Evolutionary conservation across 23 red algal genomes (phyloP), one percentile per base, ranked within the genome.

Genomic region (Agarophyton chilense): DNA sequence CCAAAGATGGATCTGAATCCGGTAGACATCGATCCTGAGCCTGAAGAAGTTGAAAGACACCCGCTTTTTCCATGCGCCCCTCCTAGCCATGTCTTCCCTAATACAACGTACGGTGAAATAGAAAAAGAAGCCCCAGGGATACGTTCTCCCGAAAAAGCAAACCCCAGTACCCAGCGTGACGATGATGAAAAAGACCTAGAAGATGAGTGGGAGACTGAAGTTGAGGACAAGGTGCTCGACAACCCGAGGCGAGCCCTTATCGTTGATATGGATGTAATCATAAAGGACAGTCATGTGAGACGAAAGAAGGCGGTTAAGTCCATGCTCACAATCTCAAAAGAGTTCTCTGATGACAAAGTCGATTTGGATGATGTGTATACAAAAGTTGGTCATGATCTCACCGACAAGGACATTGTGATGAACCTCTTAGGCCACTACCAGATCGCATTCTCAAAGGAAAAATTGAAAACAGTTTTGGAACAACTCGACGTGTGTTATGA

Each of bases 241-340:
- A 89, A 89, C 52, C 31, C 19, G 0, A 45, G 85, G 50, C 85
- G 85, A 62, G 85, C 51, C 2, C 25, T 89, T 5, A 50, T 89
- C 2, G 19, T 89, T 22, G 85, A 89, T 49, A 62, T 89, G 51
- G 85, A 78, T 28, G 68, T 44, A 16, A 25, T 89, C 28, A 53
- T 89, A 2, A 77, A 65, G 44, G 25, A 79, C 42, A 70, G 55
- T 66, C 16, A 32, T 18, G 55, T 78, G 39, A 22, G 85, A 42
- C 41, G 53, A 35, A 36, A 32, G 16, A 40, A 67, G 8, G 85
- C 85, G 4, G 78, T 89, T 45, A 32, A 39, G 36, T 32, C 13
- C 35, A 26, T 89, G 73, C 31, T 34, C 25, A 18, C 49, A 56
- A 56, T 49, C 39, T 77, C 51, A 28, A 71, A 57, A 44, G 34